phyloP scores from a whole-genome alignment of 2,329 filamentous ascomycete species.

The Penicillium sp. region DNA sequence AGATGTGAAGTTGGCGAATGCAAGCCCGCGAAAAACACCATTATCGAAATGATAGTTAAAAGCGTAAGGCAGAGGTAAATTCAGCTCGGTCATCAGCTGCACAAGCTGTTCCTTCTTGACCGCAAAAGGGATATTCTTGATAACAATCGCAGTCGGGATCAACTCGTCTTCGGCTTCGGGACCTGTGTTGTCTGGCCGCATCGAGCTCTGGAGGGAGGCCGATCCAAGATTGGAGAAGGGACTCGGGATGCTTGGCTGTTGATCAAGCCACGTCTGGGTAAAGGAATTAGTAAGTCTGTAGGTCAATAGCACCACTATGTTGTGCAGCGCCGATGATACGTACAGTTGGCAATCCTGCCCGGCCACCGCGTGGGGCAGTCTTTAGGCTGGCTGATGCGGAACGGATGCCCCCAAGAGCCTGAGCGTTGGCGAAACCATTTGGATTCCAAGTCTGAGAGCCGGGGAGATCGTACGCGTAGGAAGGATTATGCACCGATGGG shows the following conservation, averaged over 20 bases:
- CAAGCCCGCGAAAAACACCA: constrained; percentile 91
- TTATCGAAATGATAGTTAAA: constrained; percentile 99
- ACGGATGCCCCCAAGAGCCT: constrained; percentile 66
- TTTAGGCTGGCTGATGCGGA: constrained; percentile 63
- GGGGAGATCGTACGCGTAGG: constrained; percentile 71
- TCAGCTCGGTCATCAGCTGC: constrained; percentile 90
- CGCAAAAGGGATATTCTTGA: constrained; percentile 99
- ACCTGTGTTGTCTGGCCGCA: constrained; percentile 47
- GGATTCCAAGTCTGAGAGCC: constrained; percentile 82
- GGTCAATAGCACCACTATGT: neutral
- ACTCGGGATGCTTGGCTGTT: constrained; percentile 54
- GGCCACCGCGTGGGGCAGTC: constrained; percentile 56
- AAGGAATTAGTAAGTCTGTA: constrained; percentile 3
- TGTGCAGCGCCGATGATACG: constrained; percentile 42
- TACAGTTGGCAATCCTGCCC: constrained; percentile 74
- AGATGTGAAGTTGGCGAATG: constrained; percentile 98
- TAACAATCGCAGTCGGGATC: constrained; percentile 97
- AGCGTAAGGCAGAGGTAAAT: constrained; percentile 91
- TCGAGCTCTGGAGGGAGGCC: constrained; percentile 45
- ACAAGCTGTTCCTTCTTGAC: constrained; percentile 96
- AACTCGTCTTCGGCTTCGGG: constrained; percentile 72
- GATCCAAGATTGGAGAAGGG: constrained; percentile 53
- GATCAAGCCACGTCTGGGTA: constrained; percentile 66
- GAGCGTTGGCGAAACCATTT: constrained; percentile 70
- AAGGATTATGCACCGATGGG: constrained; percentile 61